Conservation (phyloP, 225 moss, liverwort and hornwort genomes). For the Pseudoscleropodium purum region DNA sequence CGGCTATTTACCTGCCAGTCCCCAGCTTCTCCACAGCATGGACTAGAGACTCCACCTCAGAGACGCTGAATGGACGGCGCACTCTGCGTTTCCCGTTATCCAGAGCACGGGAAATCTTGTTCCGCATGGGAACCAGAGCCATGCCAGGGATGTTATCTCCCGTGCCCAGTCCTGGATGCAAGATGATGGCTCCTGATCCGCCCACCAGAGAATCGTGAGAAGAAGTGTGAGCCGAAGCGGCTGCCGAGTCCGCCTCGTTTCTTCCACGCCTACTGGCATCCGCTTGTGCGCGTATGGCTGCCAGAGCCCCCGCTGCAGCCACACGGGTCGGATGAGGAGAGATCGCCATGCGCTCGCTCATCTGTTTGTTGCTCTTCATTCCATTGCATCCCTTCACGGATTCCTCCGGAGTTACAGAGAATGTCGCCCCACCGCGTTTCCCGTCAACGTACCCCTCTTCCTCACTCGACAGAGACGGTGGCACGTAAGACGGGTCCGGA, state of each 20-base stretch:
- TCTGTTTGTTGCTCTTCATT: conserved; percentile 39
- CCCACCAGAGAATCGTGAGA: conserved; percentile 43
- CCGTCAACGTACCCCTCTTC: conserved; percentile 39
- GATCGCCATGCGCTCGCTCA: conserved; percentile 57
- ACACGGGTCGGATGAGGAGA: conserved; percentile 91
- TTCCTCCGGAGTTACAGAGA: conserved; percentile 55
- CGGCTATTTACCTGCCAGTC: conserved; percentile 75
- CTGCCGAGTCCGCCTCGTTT: conserved; percentile 49
- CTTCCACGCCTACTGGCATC: conserved; percentile 79
- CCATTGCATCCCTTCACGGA: conserved; percentile 61
- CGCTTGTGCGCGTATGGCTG: conserved; percentile 93
- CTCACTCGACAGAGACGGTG: conserved; percentile 41
- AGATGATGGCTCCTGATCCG: conserved; percentile 49
- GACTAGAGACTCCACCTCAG: conserved; percentile 89
- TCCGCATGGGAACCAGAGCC: conserved; percentile 52
- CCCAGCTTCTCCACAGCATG: conserved; percentile 99
- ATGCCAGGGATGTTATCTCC: conserved; percentile 45
- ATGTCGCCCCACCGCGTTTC: conserved; percentile 42
- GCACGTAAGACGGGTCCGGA: conserved; percentile 47
- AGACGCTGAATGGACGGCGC: conserved; percentile 89
- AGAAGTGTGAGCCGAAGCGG: conserved; percentile 7
- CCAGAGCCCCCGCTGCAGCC: conserved; percentile 93
- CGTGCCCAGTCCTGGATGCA: conserved; percentile 49
- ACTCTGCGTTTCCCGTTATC: conserved; percentile 68
- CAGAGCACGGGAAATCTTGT: conserved; percentile 41